Evolutionary conservation across 2,329 filamentous ascomycete species (phyloP).

Genomic region (Aspergillus ochraceoroseus): DNA sequence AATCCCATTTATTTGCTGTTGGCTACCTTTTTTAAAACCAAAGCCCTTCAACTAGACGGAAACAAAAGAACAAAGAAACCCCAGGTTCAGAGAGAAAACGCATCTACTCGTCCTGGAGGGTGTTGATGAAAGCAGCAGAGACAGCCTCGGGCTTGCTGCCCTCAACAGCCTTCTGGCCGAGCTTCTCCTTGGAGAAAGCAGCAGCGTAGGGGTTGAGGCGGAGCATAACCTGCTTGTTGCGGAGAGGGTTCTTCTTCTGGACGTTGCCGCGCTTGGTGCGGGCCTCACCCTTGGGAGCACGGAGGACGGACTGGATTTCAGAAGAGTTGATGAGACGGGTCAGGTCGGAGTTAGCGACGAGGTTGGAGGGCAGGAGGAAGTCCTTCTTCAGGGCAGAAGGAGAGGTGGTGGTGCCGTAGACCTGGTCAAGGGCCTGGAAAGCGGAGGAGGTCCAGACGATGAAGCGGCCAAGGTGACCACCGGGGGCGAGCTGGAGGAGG

Average conservation of each 20-base stretch:
- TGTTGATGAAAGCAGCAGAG: conserved; percentile 51
- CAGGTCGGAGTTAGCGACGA: conserved; percentile 91
- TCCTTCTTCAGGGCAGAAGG: conserved; percentile 96
- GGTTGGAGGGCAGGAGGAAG: conserved; percentile 90
- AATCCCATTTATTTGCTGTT: conserved; percentile 26
- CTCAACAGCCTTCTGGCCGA: conserved; percentile 65
- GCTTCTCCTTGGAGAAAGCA: conserved; percentile 79
- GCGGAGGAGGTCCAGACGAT: conserved; percentile 97
- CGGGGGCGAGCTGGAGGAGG: conserved; percentile 97
- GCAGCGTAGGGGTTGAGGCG: conserved; percentile 97
- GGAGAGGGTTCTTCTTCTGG: conserved; percentile 99
- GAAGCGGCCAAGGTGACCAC: conserved; percentile 98
- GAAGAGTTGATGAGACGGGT: conserved; percentile 98
- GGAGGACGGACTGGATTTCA: conserved; percentile 94
- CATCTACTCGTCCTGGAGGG: conserved; percentile 51
- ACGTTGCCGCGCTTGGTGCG: conserved; percentile 83
- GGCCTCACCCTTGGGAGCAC: conserved; percentile 82
- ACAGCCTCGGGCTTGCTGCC: conserved; percentile 57
- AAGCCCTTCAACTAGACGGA: no score
- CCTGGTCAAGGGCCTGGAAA: conserved; percentile 91
- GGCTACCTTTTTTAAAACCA: conserved; percentile 24
- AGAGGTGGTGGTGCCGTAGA: conserved; percentile 91
- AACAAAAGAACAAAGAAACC: conserved; percentile 17
- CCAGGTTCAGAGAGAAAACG: conserved; percentile 18
- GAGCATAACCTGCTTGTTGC: conserved; percentile 98